Evolutionary conservation across 306 rosid genomes (phyloP).

Genomic region (Quercus parvula): DNA sequence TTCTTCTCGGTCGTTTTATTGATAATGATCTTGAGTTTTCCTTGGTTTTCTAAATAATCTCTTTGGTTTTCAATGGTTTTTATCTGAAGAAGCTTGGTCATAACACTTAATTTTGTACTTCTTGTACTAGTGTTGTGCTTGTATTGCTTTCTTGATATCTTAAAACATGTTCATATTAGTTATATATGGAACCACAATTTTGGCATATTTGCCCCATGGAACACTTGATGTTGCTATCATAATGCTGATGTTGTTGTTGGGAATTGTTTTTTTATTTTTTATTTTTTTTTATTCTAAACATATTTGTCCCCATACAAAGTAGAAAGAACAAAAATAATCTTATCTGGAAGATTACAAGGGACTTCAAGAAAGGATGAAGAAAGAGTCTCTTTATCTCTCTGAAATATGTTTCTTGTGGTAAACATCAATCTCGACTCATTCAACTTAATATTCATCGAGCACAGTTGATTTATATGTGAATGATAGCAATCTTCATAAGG

Average conservation of each 20-base stretch:
- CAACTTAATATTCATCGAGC: not conserved
- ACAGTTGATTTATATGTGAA: not conserved
- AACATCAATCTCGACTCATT: not conserved
- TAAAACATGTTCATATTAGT: not conserved
- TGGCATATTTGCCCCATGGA: not conserved
- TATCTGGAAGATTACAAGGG: not conserved
- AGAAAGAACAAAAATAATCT: not conserved
- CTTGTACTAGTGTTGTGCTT: not conserved
- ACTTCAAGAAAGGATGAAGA: not conserved
- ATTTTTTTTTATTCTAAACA: not conserved
- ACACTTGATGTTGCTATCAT: not conserved
- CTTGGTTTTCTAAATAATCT: not conserved
- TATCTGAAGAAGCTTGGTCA: not conserved
- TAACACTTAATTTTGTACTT: not conserved
- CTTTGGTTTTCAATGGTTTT: not conserved
- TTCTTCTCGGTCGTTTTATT: slow-evolving; percentile 13
- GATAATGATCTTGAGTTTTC: slow-evolving; percentile 6
- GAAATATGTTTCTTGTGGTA: not conserved
- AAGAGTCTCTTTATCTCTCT: not conserved
- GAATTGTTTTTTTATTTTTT: not conserved
- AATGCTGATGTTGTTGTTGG: not conserved
- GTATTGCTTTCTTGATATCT: not conserved
- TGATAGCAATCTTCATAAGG: not conserved
- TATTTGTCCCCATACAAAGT: not conserved
- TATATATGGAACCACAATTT: not conserved